Percentiles rank a stretch among this genome's conserved stretches.
phyloP scores from a whole-genome alignment of 2,329 filamentous ascomycete genomes.

The Cryphonectria japonica region DNA sequence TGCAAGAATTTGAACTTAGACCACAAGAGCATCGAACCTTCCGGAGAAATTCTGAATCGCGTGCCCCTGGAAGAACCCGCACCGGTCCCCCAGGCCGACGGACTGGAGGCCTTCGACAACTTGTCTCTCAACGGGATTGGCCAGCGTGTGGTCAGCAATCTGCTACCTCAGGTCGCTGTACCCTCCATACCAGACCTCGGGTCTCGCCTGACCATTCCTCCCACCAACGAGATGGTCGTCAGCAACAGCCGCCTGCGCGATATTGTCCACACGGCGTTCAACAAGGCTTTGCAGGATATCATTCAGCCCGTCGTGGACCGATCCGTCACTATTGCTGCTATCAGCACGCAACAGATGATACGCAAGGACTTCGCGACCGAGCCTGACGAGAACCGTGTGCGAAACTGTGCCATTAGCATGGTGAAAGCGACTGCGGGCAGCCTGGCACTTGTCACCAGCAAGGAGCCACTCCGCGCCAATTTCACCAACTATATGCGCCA shows the following conservation, averaged over 20 bases:
- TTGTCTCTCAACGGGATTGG: conserved; percentile 76
- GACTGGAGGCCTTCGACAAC: conserved; percentile 81
- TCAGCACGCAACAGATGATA: conserved; percentile 93
- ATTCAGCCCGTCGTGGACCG: conserved; percentile 97
- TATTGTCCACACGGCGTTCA: conserved; percentile 85
- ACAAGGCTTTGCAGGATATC: conserved; percentile 90
- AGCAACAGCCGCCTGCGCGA: conserved; percentile 68
- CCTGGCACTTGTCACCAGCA: conserved; percentile 94
- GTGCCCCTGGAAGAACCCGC: conserved; percentile 64
- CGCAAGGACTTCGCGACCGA: conserved; percentile 97
- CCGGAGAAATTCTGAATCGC: conserved; percentile 81
- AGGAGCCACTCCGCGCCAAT: conserved; percentile 93
- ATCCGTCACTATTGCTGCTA: conserved; percentile 96
- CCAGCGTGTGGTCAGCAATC: conserved; percentile 68
- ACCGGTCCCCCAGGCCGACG: conserved; percentile 66
- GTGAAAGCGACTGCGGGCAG: conserved; percentile 94
- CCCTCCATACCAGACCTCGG: conserved; percentile 84
- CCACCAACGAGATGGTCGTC: conserved; percentile 78
- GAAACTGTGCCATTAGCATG: conserved; percentile 87
- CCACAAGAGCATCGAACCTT: conserved; percentile 87
- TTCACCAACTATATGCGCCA: conserved; percentile 94
- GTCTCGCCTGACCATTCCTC: conserved; percentile 77
- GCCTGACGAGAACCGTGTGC: conserved; percentile 82
- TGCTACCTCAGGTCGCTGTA: conserved; percentile 78
- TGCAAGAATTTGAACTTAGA: conserved; percentile 93